These are phyloP conservation scores for Chimonanthus salicifolius DNA, from an alignment of 164 flowering plant genomes.

Conservation along the genomic window DNA sequence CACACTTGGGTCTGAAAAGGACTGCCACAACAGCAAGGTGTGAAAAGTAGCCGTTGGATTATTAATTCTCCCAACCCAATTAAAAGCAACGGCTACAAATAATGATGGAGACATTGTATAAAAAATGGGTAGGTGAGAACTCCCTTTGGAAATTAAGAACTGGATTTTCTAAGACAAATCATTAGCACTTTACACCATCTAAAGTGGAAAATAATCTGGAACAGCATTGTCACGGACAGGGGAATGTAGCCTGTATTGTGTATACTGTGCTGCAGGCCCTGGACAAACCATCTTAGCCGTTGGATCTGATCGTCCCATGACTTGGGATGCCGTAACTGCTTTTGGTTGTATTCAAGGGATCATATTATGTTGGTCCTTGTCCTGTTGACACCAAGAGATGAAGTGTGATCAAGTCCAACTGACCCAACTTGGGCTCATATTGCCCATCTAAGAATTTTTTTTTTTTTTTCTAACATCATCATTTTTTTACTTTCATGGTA, in stretches of 20 bases:
- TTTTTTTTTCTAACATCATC: too few species aligned
- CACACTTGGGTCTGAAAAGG: slow-evolving; percentile 11
- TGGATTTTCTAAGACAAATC: background rate
- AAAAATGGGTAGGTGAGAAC: background rate
- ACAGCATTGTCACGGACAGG: too few species aligned
- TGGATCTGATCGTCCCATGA: background rate
- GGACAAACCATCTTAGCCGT: background rate
- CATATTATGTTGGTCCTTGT: too few species aligned
- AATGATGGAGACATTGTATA: background rate
- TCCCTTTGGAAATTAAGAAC: background rate
- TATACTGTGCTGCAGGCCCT: background rate
- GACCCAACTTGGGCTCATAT: too few species aligned
- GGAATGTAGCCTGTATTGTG: background rate
- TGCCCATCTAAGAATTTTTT: too few species aligned
- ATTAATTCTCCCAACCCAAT: background rate
- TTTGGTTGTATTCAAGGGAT: background rate
- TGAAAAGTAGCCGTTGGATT: slow-evolving; percentile 15
- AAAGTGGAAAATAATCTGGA: background rate
- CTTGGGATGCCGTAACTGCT: background rate
- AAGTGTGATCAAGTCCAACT: too few species aligned
- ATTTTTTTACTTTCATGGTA: too few species aligned
- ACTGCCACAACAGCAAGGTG: slow-evolving; percentile 15
- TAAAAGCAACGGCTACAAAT: background rate
- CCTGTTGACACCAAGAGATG: too few species aligned
- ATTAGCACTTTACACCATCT: background rate